These are phyloP conservation scores for Peronospora belbahrii DNA, from an alignment of 352 stramenopile genomes.

Conservation along the genomic window DNA sequence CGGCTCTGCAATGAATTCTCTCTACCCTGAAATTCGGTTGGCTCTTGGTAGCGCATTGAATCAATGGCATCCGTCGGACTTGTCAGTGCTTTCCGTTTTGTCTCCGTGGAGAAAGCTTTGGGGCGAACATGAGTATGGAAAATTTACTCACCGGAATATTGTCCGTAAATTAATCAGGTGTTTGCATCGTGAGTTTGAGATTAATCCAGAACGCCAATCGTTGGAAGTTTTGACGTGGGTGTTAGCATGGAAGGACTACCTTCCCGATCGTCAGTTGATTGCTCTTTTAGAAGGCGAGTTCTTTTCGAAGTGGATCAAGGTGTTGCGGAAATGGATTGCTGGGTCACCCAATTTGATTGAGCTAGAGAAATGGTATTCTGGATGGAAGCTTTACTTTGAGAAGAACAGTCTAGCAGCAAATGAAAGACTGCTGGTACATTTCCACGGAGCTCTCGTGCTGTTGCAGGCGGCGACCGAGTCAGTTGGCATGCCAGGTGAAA, in stretches of 20 bases:
- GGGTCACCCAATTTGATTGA: slow-evolving; percentile 44
- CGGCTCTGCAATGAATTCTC: slow-evolving; percentile 30
- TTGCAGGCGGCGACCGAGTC: slow-evolving; percentile 40
- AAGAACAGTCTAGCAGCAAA: slow-evolving; percentile 49
- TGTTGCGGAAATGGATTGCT: slow-evolving; percentile 72
- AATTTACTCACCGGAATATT: slow-evolving; percentile 80
- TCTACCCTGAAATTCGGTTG: slow-evolving; percentile 71
- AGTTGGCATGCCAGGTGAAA: slow-evolving; percentile 5
- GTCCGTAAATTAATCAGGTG: slow-evolving; percentile 64
- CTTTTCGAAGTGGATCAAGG: slow-evolving; percentile 86
- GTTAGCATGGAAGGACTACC: slow-evolving; percentile 56
- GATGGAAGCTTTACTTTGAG: slow-evolving; percentile 80
- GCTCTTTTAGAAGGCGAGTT: slow-evolving; percentile 87
- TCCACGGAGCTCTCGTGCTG: slow-evolving; percentile 65
- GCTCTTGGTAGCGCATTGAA: slow-evolving; percentile 52
- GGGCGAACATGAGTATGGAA: slow-evolving; percentile 70
- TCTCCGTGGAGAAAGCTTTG: slow-evolving; percentile 65
- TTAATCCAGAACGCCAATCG: slow-evolving; percentile 69
- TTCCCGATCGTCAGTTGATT: slow-evolving; percentile 69
- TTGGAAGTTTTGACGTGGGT: slow-evolving; percentile 64
- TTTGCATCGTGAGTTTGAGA: slow-evolving; percentile 73
- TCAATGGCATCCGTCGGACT: slow-evolving; percentile 75
- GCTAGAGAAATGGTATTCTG: slow-evolving; percentile 75
- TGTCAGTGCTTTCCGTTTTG: slow-evolving; percentile 52
- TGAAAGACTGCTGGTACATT: slow-evolving; percentile 63